Evolutionary conservation across 768 basidiomycete species (phyloP).

Genomic region (Pulveroboletus sp.): DNA sequence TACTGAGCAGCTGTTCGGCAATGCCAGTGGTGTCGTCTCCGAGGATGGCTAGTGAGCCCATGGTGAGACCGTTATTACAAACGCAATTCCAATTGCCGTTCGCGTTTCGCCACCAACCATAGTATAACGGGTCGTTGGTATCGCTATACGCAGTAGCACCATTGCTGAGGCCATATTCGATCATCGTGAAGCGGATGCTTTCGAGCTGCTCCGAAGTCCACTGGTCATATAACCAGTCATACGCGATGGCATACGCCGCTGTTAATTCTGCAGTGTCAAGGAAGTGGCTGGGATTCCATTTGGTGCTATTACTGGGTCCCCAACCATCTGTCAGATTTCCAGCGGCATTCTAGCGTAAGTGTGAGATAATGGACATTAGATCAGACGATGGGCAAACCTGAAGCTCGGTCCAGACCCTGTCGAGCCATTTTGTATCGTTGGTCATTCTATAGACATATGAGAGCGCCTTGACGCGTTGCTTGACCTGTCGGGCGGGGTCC

Average conservation of each 20-base stretch:
- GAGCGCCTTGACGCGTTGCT: slow-evolving; percentile 89
- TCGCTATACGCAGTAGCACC: slow-evolving; percentile 54
- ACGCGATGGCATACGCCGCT: slow-evolving; percentile 86
- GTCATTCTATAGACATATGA: slow-evolving; percentile 88
- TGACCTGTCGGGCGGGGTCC: slow-evolving; percentile 84
- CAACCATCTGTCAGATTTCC: slow-evolving; percentile 63
- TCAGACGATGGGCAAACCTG: slow-evolving; percentile 46
- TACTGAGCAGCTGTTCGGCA: slow-evolving; percentile 59
- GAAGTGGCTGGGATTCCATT: slow-evolving; percentile 90
- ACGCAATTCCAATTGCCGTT: slow-evolving; percentile 99
- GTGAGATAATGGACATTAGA: not conserved
- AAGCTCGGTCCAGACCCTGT: slow-evolving; percentile 80
- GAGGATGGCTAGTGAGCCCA: slow-evolving; percentile 87
- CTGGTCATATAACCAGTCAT: slow-evolving; percentile 91
- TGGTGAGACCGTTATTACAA: slow-evolving; percentile 84
- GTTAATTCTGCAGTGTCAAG: slow-evolving; percentile 89
- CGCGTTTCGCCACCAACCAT: slow-evolving; percentile 77
- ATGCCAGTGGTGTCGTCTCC: slow-evolving; percentile 74
- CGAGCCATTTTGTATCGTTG: slow-evolving; percentile 87
- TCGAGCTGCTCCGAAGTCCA: slow-evolving; percentile 72
- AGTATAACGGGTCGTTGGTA: slow-evolving; percentile 29
- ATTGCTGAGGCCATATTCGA: slow-evolving; percentile 68
- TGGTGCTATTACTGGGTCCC: slow-evolving; percentile 54
- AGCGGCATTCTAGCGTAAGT: slow-evolving; percentile 53
- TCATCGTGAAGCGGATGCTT: slow-evolving; percentile 64